phyloP scores from a whole-genome alignment of 2,329 filamentous ascomycete genomes.

The Cadophora gregata region DNA sequence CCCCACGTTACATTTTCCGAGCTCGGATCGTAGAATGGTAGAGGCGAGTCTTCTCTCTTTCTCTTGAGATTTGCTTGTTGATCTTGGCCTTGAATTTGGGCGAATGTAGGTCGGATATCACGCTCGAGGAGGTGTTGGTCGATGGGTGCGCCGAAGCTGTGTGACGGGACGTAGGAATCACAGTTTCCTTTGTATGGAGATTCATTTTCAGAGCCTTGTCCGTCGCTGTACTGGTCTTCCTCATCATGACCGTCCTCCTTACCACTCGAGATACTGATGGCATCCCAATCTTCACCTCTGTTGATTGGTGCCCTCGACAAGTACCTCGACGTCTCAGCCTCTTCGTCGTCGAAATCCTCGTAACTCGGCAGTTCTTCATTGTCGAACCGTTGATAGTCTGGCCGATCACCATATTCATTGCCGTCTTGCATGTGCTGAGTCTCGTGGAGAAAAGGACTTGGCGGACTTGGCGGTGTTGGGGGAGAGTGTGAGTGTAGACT shows the following conservation, averaged over 20 bases:
- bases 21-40: not conserved
- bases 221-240: not conserved
- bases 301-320: not conserved
- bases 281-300: not conserved
- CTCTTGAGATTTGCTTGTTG: not conserved
- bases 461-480: not conserved
- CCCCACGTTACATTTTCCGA: not conserved
- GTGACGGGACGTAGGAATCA: not conserved
- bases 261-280: not conserved
- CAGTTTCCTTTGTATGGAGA: not conserved
- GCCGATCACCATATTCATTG: not conserved
- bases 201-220: not conserved
- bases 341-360: not conserved
- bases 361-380: not conserved
- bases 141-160: not conserved
- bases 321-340: not conserved
- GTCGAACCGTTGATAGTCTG: not conserved
- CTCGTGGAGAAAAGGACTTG: not conserved
- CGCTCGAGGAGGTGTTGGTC: not conserved
- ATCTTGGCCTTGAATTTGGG: not conserved
- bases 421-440: not conserved
- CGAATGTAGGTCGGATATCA: not conserved
- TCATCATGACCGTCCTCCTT: not conserved
- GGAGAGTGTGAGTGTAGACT: not conserved
- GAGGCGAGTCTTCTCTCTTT: not conserved